Percentiles rank a stretch among this genome's conserved stretches.
phyloP scores from a whole-genome alignment of 805 yeast species.

The Cyberlindnera misumaiensis region DNA sequence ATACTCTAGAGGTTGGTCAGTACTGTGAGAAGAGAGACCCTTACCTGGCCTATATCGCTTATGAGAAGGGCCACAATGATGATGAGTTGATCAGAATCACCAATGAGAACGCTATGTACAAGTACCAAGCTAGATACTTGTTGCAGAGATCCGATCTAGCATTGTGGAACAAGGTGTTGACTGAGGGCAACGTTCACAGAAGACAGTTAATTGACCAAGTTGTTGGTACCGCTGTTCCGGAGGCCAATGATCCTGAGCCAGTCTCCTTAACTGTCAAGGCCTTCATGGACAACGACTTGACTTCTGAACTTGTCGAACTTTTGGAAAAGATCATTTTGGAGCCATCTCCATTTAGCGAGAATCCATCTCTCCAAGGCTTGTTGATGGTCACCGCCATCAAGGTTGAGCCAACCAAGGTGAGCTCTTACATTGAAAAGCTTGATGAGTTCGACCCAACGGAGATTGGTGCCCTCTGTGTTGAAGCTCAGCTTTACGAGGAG shows the following conservation, averaged over 20 bases:
- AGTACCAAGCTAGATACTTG: constrained; percentile 96
- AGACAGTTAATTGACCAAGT: constrained; percentile 91
- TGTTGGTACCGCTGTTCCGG: constrained; percentile 94
- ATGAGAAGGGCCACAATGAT: constrained; percentile 91
- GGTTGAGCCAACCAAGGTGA: constrained; percentile 84
- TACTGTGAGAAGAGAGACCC: constrained; percentile 99
- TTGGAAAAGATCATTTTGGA: constrained; percentile 94
- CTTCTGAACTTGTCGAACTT: constrained; percentile 87
- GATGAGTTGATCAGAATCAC: constrained; percentile 85
- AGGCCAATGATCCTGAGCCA: constrained; percentile 86
- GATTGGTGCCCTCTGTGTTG: constrained; percentile 87
- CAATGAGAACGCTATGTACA: constrained; percentile 96
- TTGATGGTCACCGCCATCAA: constrained; percentile 90
- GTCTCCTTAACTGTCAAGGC: constrained; percentile 91
- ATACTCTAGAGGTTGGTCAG: constrained; percentile 92
- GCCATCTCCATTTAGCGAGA: constrained; percentile 95
- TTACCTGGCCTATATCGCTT: constrained; percentile 93
- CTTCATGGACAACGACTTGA: constrained; percentile 91
- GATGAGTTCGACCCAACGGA: constrained; percentile 90
- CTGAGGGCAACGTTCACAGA: constrained; percentile 74
- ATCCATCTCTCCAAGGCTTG: constrained; percentile 90
- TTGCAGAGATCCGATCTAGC: constrained; percentile 78
- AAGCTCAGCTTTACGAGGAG: constrained; percentile 84
- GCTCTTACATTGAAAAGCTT: constrained; percentile 77
- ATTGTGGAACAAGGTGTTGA: constrained; percentile 77